phyloP scores from a whole-genome alignment of 257 asterid species.

The Solanum sitiens region DNA sequence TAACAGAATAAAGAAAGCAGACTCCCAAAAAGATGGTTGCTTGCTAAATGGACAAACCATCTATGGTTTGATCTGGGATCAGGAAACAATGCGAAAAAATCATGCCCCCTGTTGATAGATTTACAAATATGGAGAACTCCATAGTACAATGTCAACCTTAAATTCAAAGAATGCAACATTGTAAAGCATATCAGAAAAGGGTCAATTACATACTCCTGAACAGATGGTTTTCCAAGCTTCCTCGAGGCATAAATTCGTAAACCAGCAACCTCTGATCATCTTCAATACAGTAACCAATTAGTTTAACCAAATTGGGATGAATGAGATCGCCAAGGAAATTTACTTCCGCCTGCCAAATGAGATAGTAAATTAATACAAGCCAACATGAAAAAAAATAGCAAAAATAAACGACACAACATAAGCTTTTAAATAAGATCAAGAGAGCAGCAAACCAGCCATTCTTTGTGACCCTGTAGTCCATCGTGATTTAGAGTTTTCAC shows the following conservation, averaged over 20 bases:
- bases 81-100: not conserved
- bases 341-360: conserved; percentile 80
- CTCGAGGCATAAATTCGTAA: conserved; percentile 96
- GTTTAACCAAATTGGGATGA: conserved; percentile 84
- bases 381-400: not conserved
- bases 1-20: not conserved
- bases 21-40: not conserved
- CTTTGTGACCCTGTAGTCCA: conserved; percentile 87
- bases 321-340: conserved; percentile 84
- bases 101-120: not conserved
- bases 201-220: conserved; percentile 62
- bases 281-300: conserved; percentile 94
- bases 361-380: conserved; percentile 10
- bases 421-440: not conserved
- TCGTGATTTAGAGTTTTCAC: conserved; percentile 72
- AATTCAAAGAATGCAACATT: not conserved
- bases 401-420: not conserved
- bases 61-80: not conserved
- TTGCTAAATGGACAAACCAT: not conserved
- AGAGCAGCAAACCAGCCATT: conserved; percentile 61
- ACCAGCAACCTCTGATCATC: conserved; percentile 93
- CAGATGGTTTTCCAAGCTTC: conserved; percentile 97
- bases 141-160: not conserved
- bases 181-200: not conserved
- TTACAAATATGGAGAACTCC: not conserved